Percentiles rank a stretch among this genome's conserved stretches.
Evolutionary conservation across 768 basidiomycete genomes (phyloP).

Genomic region (Clavaria fumosa): DNA sequence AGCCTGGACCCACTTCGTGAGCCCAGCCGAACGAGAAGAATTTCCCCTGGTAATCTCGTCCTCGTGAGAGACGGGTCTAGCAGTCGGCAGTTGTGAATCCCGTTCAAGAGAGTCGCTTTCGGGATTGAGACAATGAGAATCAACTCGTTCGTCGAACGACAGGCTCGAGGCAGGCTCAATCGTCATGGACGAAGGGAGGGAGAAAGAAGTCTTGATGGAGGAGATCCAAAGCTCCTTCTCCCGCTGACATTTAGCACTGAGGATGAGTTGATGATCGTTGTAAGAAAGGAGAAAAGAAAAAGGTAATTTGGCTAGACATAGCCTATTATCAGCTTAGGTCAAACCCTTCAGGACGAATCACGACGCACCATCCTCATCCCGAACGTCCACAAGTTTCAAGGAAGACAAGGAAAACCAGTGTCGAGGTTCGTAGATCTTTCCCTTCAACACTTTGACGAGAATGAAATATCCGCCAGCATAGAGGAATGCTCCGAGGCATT

Average conservation of each 20-base stretch:
- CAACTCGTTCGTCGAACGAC: constrained; percentile 29
- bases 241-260: constrained; percentile 67
- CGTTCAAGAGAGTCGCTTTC: constrained; percentile 29
- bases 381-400: constrained; percentile 55
- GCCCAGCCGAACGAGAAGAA: no score
- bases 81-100: constrained; percentile 32
- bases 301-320: constrained; percentile 53
- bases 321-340: constrained; percentile 3
- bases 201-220: constrained; percentile 40
- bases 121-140: constrained; percentile 19
- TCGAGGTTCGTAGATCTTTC: constrained; percentile 66
- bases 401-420: constrained; percentile 77
- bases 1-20: no score
- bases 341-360: constrained; percentile 1
- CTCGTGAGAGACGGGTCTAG: constrained; percentile 41
- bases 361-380: constrained; percentile 61
- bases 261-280: constrained; percentile 62
- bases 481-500: constrained; percentile 83
- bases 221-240: constrained; percentile 85
- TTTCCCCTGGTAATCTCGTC: no score
- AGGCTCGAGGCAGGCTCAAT: constrained; percentile 54
- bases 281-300: constrained; percentile 65
- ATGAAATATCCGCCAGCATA: constrained; percentile 78
- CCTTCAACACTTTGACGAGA: constrained; percentile 73
- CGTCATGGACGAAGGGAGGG: constrained; percentile 31